These are phyloP conservation scores for Cymbidium sinense DNA, from an alignment of 106 monocot genomes.

Conservation along the genomic window DNA sequence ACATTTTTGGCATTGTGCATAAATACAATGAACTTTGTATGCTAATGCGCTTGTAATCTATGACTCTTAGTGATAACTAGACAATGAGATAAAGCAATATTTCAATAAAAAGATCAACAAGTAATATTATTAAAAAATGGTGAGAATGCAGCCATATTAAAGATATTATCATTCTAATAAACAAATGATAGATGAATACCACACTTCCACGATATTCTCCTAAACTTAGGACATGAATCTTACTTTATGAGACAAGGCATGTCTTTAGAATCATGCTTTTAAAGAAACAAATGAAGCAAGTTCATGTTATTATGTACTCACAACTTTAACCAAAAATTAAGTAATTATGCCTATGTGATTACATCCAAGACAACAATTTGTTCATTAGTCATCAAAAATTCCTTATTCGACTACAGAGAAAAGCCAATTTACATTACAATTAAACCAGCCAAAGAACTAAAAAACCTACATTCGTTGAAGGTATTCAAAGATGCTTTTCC, in stretches of 20 bases:
- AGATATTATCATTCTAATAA: neutral
- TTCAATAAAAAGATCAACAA: neutral
- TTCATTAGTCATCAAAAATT: too few relatives aligned
- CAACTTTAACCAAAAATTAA: neutral
- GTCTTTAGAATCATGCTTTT: neutral
- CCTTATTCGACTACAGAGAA: too few relatives aligned
- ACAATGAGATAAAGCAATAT: neutral
- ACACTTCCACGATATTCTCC: neutral
- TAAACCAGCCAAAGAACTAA: too few relatives aligned
- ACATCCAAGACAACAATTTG: too few relatives aligned
- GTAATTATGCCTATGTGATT: neutral
- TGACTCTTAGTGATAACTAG: neutral
- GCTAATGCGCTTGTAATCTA: neutral
- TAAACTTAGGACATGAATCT: neutral
- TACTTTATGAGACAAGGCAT: neutral
- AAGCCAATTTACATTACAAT: too few relatives aligned
- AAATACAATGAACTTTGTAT: neutral
- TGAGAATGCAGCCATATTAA: neutral
- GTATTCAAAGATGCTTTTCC: too few relatives aligned
- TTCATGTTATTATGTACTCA: neutral
- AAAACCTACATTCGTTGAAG: too few relatives aligned
- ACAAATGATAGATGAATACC: neutral
- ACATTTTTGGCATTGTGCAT: neutral
- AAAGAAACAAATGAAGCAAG: neutral
- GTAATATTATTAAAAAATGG: neutral